phyloP scores from a whole-genome alignment of 768 basidiomycete species.

The Mycena galericulata region DNA sequence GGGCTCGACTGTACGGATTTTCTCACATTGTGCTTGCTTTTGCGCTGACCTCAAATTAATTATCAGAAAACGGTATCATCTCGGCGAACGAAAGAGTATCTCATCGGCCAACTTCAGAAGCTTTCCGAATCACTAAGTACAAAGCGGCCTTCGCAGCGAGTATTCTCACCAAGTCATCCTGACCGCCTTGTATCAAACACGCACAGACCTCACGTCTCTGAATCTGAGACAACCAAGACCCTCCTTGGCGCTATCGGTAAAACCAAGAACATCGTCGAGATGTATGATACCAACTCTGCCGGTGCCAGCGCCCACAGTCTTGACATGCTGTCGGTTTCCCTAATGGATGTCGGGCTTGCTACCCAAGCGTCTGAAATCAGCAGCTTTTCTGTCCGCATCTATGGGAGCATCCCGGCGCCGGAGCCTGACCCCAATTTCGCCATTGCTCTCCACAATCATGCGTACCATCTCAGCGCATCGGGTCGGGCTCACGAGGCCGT shows the following conservation, averaged over 20 bases:
- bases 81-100: constrained; percentile 1
- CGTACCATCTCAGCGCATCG: constrained; percentile 6
- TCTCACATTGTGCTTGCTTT: neutral
- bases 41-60: neutral
- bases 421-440: constrained; percentile 12
- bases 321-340: too few relatives aligned
- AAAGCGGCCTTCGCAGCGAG: neutral
- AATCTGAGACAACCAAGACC: neutral
- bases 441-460: constrained; percentile 13
- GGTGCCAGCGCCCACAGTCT: too few relatives aligned
- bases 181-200: constrained; percentile 5
- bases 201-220: neutral
- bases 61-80: neutral
- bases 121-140: neutral
- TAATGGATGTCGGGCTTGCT: too few relatives aligned
- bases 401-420: neutral
- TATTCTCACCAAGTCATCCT: neutral
- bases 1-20: neutral
- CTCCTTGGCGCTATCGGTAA: too few relatives aligned
- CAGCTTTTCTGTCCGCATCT: constrained; percentile 6
- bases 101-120: neutral
- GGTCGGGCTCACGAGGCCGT: neutral
- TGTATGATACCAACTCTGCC: too few relatives aligned
- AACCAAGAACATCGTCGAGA: too few relatives aligned
- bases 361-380: too few relatives aligned